phyloP scores from a whole-genome alignment of 768 basidiomycete genomes.

The Obba rivulosa region DNA sequence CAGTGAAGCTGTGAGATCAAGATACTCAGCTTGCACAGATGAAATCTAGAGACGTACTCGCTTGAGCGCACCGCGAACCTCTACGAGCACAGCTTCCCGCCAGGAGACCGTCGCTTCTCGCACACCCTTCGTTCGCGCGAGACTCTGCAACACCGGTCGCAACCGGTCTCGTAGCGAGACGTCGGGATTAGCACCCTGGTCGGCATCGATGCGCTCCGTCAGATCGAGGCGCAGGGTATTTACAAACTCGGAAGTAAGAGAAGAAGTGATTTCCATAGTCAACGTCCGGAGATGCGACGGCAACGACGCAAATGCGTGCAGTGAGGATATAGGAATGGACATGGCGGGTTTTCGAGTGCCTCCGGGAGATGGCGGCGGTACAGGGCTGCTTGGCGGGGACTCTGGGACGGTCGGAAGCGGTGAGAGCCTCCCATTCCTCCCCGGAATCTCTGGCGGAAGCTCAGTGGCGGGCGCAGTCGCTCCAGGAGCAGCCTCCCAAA shows the following conservation, averaged over 20 bases:
- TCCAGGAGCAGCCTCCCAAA: slow-evolving; percentile 38
- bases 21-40: too few species aligned
- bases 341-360: slow-evolving; percentile 16
- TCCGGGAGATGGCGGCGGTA: slow-evolving; percentile 14
- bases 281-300: slow-evolving; percentile 69
- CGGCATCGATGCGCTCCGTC: slow-evolving; percentile 40
- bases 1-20: background rate
- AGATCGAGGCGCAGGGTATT: slow-evolving; percentile 64
- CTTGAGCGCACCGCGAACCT: slow-evolving; percentile 52
- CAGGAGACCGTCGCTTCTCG: slow-evolving; percentile 65
- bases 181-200: slow-evolving; percentile 25
- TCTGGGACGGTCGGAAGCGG: slow-evolving; percentile 21
- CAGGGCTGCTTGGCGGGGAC: slow-evolving; percentile 15
- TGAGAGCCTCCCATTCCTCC: slow-evolving; percentile 11
- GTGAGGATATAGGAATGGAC: slow-evolving; percentile 56
- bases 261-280: slow-evolving; percentile 69
- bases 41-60: slow-evolving; percentile 34
- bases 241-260: slow-evolving; percentile 76
- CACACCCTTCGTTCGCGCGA: slow-evolving; percentile 67
- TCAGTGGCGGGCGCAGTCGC: background rate
- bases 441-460: slow-evolving; percentile 1
- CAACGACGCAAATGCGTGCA: slow-evolving; percentile 69
- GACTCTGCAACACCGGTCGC: slow-evolving; percentile 70
- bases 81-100: slow-evolving; percentile 61
- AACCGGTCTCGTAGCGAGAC: slow-evolving; percentile 56